These are phyloP conservation scores for Boechera divaricarpa DNA, from an alignment of 345 rosid species.

Conservation along the genomic window DNA sequence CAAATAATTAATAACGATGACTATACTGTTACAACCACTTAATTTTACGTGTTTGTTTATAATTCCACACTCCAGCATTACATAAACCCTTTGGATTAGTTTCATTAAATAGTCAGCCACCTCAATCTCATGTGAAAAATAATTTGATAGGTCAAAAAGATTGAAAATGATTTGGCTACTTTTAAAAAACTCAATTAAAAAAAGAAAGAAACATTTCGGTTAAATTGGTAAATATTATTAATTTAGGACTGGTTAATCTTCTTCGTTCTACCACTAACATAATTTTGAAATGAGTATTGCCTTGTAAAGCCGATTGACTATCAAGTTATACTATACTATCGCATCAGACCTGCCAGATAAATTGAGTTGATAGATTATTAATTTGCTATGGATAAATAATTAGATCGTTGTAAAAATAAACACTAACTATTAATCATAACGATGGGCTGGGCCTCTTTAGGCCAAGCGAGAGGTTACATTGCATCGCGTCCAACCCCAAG, in stretches of 20 bases:
- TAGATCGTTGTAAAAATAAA: background rate
- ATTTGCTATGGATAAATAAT: background rate
- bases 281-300: background rate
- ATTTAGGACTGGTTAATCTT: background rate
- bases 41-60: conserved; percentile 19
- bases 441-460: background rate
- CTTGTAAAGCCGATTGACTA: too few relatives aligned
- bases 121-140: background rate
- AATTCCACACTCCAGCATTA: background rate
- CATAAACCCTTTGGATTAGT: background rate
- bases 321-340: too few relatives aligned
- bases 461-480: too few relatives aligned
- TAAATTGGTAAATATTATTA: too few relatives aligned
- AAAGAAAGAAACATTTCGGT: too few relatives aligned
- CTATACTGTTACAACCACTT: conserved; percentile 25
- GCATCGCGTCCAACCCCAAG: background rate
- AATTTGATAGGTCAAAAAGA: background rate
- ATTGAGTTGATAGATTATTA: background rate
- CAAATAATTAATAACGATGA: conserved; percentile 8
- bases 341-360: background rate
- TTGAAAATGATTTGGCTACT: background rate
- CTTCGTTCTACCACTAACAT: background rate
- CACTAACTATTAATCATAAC: too few relatives aligned
- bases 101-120: background rate
- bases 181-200: too few relatives aligned